These are phyloP conservation scores for Penicillium fimorum DNA, from an alignment of 495 filamentous ascomycete species.

Conservation along the genomic window DNA sequence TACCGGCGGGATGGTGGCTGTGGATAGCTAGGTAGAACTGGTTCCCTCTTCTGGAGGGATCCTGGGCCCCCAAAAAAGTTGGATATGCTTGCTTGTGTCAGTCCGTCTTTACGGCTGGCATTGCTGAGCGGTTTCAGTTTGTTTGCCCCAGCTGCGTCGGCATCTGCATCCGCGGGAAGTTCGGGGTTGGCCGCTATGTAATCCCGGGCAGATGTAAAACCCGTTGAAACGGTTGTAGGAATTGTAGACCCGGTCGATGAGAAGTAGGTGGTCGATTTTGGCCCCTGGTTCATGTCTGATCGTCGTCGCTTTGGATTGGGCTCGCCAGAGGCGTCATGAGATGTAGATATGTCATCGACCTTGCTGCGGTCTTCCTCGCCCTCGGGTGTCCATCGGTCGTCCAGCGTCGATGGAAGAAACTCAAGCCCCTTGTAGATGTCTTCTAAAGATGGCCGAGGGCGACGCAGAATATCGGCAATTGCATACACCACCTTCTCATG, in stretches of 20 bases:
- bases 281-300: constrained; percentile 25
- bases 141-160: constrained; percentile 10
- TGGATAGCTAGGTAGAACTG: constrained; percentile 15
- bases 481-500: constrained; percentile 52
- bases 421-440: constrained; percentile 48
- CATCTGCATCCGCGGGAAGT: not conserved
- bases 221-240: constrained; percentile 36
- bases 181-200: constrained; percentile 33
- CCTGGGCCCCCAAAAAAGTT: constrained; percentile 37
- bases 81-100: constrained; percentile 42
- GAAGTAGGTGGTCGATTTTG: constrained; percentile 24
- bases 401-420: constrained; percentile 51
- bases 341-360: constrained; percentile 24
- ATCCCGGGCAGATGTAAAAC: constrained; percentile 45
- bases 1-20: constrained; percentile 12
- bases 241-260: constrained; percentile 33
- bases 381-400: constrained; percentile 62
- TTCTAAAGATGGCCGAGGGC: constrained; percentile 49
- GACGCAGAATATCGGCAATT: constrained; percentile 62
- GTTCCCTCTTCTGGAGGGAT: constrained; percentile 18
- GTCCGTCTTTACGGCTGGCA: constrained; percentile 25
- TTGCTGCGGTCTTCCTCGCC: constrained; percentile 51
- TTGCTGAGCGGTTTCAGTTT: constrained; percentile 22
- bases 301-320: constrained; percentile 39
- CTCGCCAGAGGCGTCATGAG: constrained; percentile 18